These are phyloP conservation scores for Candida loeiensis DNA, from an alignment of 805 yeast genomes.

Conservation along the genomic window DNA sequence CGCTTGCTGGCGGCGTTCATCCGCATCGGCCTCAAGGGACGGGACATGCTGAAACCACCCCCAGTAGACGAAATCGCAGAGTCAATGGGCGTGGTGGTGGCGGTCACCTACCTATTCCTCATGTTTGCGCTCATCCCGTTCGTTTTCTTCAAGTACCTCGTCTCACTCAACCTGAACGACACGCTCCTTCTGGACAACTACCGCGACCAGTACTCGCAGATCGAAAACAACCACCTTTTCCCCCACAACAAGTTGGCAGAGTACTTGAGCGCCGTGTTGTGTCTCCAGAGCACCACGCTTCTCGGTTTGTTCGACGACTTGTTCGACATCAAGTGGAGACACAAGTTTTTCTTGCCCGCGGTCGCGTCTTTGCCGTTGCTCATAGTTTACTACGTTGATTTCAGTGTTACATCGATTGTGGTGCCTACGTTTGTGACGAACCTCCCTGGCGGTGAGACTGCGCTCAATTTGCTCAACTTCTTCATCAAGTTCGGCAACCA, in stretches of 20 bases:
- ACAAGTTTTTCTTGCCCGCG: constrained; percentile 93
- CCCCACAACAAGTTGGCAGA: constrained; percentile 84
- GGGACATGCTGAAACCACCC: constrained; percentile 75
- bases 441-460: constrained; percentile 25
- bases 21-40: constrained; percentile 78
- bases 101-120: constrained; percentile 72
- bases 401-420: constrained; percentile 83
- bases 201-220: constrained; percentile 31
- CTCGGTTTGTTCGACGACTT: constrained; percentile 92
- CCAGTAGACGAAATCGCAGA: constrained; percentile 72
- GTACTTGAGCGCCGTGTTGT: constrained; percentile 78
- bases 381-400: constrained; percentile 89
- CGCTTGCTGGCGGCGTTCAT: constrained; percentile 62
- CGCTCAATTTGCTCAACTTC: constrained; percentile 19
- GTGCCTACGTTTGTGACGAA: constrained; percentile 66
- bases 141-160: constrained; percentile 72
- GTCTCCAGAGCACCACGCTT: constrained; percentile 77
- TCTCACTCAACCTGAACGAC: constrained; percentile 41
- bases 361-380: constrained; percentile 89
- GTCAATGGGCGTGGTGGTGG: constrained; percentile 86
- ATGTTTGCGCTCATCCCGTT: constrained; percentile 88
- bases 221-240: constrained; percentile 42
- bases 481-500: constrained; percentile 29
- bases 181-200: constrained; percentile 30
- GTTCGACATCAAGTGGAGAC: constrained; percentile 96